Percentiles rank a stretch among this genome's conserved stretches.
Evolutionary conservation across 2,329 filamentous ascomycete species (phyloP).

Genomic region (Trichoderma lentiforme): DNA sequence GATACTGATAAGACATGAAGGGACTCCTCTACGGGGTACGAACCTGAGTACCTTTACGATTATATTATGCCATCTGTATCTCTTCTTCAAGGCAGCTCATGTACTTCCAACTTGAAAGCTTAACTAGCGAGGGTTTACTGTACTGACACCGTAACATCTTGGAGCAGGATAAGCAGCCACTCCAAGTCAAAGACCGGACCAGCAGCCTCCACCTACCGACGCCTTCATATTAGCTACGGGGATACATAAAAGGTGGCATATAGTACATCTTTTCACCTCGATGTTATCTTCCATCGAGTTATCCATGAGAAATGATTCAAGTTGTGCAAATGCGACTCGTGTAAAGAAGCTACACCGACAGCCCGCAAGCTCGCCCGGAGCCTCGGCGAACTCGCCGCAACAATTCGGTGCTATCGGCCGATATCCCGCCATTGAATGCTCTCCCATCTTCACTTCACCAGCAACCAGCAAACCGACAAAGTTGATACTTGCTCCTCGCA

Average conservation of each 20-base stretch:
- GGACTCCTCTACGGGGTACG: not conserved
- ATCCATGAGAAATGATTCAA: no score
- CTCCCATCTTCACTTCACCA: not conserved
- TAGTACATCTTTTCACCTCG: no score
- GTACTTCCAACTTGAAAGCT: not conserved
- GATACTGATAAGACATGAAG: not conserved
- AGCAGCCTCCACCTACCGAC: not conserved
- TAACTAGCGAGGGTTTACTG: not conserved
- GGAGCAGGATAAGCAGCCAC: not conserved
- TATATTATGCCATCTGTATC: not conserved
- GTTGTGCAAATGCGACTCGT: not conserved
- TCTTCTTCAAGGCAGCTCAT: not conserved
- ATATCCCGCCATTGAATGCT: not conserved
- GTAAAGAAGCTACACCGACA: not conserved
- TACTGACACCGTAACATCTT: not conserved
- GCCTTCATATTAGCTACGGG: not conserved
- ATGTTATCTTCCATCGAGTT: not conserved
- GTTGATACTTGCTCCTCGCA: not conserved
- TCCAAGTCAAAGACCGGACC: not conserved
- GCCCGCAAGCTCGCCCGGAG: not conserved
- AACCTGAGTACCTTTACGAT: not conserved
- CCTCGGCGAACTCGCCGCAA: not conserved
- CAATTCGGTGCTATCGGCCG: slow-evolving; percentile 1
- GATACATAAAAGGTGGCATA: not conserved
- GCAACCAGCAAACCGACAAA: no score